Evolutionary conservation across 306 rosid genomes (phyloP).

Genomic region (Benincasa hispida): DNA sequence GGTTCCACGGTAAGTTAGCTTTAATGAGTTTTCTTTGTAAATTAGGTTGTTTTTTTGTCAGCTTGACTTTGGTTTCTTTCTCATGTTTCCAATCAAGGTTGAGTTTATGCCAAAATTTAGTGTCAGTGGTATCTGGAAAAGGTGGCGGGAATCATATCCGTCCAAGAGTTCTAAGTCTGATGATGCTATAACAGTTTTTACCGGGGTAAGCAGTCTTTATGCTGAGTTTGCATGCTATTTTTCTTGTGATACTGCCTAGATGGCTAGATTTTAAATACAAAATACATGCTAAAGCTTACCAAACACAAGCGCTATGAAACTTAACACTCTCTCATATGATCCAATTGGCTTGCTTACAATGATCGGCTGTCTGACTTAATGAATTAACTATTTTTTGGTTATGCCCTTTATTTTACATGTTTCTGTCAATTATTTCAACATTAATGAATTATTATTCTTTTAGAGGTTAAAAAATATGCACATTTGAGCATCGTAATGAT

Average conservation of each 20-base stretch:
- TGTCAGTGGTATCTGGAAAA: constrained; percentile 85
- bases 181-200: constrained; percentile 60
- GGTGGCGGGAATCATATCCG: constrained; percentile 93
- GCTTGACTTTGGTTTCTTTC: constrained; percentile 1
- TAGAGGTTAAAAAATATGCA: not conserved
- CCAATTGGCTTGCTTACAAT: not conserved
- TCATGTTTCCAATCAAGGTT: constrained; percentile 44
- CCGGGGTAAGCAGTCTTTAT: constrained; percentile 61
- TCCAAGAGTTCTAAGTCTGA: constrained; percentile 35
- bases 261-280: not conserved
- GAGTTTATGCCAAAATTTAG: constrained; percentile 94
- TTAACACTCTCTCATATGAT: not conserved
- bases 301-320: not conserved
- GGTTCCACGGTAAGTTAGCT: constrained; percentile 64
- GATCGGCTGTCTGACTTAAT: not conserved
- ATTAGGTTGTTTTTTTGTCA: not conserved
- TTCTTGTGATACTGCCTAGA: not conserved
- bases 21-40: not conserved
- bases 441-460: not conserved
- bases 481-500: not conserved
- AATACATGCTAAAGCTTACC: not conserved
- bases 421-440: not conserved
- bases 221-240: not conserved
- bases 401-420: not conserved
- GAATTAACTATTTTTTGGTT: not conserved